A percentile compares a stretch with the other conserved stretches of the same genome.
phyloP scores from a whole-genome alignment of 116 monocot genomes.

The Phalaenopsis hybrid region DNA sequence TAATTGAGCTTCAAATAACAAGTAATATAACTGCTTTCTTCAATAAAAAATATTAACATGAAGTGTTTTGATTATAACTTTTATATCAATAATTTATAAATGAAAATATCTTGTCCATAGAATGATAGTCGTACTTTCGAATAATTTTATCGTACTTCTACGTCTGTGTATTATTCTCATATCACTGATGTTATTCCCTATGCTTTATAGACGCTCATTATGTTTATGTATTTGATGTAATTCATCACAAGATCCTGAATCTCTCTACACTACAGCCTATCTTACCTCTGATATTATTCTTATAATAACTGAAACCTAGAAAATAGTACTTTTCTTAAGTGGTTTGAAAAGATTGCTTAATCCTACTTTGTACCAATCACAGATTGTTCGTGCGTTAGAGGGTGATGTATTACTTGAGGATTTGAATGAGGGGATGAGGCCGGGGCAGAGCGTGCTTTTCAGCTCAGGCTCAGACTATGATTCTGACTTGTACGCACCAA shows the following conservation, averaged over 20 bases:
- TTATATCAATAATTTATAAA: not conserved
- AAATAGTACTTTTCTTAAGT: not conserved
- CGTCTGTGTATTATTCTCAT: not conserved
- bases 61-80: not conserved
- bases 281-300: not conserved
- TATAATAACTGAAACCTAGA: not conserved
- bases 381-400: conserved; percentile 77
- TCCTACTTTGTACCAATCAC: not conserved
- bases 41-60: not conserved
- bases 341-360: not conserved
- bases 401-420: conserved; percentile 69
- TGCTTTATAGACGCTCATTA: not conserved
- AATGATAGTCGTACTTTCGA: not conserved
- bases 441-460: conserved; percentile 48
- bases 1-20: too few species aligned
- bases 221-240: too few species aligned
- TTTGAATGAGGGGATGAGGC: conserved; percentile 55
- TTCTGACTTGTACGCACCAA: conserved; percentile 37
- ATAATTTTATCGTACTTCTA: not conserved
- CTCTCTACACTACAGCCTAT: not conserved
- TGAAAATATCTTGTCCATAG: not conserved
- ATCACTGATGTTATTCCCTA: not conserved
- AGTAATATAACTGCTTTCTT: too few species aligned
- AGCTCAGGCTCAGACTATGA: conserved; percentile 54
- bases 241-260: too few species aligned